Evolutionary conservation across 306 rosid species (phyloP), one percentile per base, ranked within the genome.

Genomic region (Inga laurina): DNA sequence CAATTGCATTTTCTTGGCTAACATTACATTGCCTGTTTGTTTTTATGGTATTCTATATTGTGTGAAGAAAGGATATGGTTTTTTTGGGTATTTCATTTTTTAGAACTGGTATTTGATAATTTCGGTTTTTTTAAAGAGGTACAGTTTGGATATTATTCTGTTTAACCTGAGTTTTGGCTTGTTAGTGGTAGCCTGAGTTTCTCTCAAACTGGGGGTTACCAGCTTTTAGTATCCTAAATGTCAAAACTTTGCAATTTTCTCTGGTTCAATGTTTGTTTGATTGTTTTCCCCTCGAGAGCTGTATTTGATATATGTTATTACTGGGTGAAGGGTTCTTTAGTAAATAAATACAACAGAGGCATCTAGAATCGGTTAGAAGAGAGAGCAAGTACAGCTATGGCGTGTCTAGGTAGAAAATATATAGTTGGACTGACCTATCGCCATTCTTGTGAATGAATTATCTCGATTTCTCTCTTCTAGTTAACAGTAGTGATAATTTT

Each of bases 401-500:
- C 34, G 34, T 32, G 34, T 32, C 34, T 32, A 32, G 34, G 34
- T 2, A 32, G 34, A 32, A 3, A 32, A 32, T 32, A 32, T 32
- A 32, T 32, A 32, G 34, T 32, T 32, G 34, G 2, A 32, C 34
- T 32, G 34, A 32, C 34, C 34, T 32, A 32, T 32, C 34, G 3
- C 34, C 34, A 32, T 32, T 32, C 34, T 32, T 32, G 34, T 32
- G 34, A 32, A 32, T 32, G 34, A 32, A 32, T 32, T 32, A 32
- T 32, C 34, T 32, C 3, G 2, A 3, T 32, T 32, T 32, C 3
- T 32, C 34, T 32, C 34, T 32, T 32, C 3, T 32, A 32, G 34
- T 3, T 32, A 32, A 32, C 30, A 27, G 71, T 4, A 37, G 21
- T 81, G 54, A 27, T 82, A 75, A 82, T 87, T 56, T 84, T 79